These are phyloP conservation scores for Adansonia rubrostipa DNA, from an alignment of 441 rosid species.

Conservation along the genomic window DNA sequence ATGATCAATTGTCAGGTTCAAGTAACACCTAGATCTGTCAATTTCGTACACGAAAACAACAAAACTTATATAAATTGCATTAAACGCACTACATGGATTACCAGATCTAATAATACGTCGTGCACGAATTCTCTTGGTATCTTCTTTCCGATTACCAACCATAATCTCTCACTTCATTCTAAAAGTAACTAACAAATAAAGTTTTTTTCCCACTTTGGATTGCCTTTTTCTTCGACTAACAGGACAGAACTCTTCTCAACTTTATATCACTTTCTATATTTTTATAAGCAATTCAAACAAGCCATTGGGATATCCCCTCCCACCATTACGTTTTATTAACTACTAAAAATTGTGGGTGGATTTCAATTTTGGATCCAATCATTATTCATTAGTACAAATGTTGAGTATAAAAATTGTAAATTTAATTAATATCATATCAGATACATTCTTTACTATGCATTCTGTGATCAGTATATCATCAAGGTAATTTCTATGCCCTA, in stretches of 20 bases:
- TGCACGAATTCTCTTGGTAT: not conserved
- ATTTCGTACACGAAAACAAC: too few relatives aligned
- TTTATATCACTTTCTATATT: not conserved
- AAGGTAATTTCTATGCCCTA: not conserved
- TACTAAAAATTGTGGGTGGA: not conserved
- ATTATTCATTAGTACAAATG: not conserved
- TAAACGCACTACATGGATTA: not conserved
- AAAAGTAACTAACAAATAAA: not conserved
- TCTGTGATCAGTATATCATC: slow-evolving; percentile 6
- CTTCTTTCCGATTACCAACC: not conserved
- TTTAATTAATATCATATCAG: not conserved
- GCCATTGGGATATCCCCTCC: not conserved
- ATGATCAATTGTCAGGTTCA: not conserved
- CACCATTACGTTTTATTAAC: not conserved
- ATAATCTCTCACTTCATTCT: slow-evolving; percentile 22
- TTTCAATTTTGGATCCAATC: not conserved
- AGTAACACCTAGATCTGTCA: not conserved
- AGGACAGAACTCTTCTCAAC: slow-evolving; percentile 22
- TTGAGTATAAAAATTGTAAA: not conserved
- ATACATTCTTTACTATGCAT: not conserved
- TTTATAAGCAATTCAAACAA: not conserved
- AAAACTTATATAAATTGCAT: too few relatives aligned
- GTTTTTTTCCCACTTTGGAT: slow-evolving; percentile 21
- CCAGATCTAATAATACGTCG: not conserved
- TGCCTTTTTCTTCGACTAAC: slow-evolving; percentile 25